Evolutionary conservation across 129 eudicot species (phyloP).

Genomic region (Flaveria brownii): DNA sequence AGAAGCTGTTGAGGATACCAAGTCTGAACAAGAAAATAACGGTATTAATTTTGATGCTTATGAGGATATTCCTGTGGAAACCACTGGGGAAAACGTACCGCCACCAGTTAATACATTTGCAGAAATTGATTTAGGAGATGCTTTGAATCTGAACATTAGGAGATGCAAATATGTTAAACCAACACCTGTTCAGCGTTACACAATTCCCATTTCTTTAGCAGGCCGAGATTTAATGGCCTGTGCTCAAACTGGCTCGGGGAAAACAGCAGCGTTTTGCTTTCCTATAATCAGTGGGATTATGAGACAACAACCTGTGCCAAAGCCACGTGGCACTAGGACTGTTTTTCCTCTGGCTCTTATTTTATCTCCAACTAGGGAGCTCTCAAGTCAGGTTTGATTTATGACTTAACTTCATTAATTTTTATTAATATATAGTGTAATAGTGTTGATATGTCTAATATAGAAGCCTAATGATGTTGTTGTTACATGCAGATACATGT

Average conservation of each 20-base stretch:
- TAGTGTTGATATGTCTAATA: constrained; percentile 13
- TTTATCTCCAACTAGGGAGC: constrained; percentile 81
- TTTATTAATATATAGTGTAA: not conserved
- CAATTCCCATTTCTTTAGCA: constrained; percentile 73
- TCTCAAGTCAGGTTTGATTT: constrained; percentile 63
- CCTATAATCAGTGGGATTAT: constrained; percentile 71
- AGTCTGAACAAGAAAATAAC: constrained; percentile 41
- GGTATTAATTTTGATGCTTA: constrained; percentile 61
- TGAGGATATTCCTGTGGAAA: constrained; percentile 72
- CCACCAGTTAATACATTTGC: constrained; percentile 62
- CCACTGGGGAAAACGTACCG: constrained; percentile 65
- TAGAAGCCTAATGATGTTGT: constrained; percentile 1
- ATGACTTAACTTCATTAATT: not conserved
- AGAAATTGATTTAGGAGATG: constrained; percentile 66
- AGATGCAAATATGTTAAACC: constrained; percentile 86
- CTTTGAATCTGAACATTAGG: constrained; percentile 61
- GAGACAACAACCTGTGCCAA: constrained; percentile 37
- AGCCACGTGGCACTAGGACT: constrained; percentile 36
- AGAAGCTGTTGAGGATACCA: constrained; percentile 49
- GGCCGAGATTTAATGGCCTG: constrained; percentile 92
- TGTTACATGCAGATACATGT: constrained; percentile 54
- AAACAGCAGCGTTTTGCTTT: constrained; percentile 88
- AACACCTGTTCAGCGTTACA: constrained; percentile 76
- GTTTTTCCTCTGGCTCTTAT: constrained; percentile 72
- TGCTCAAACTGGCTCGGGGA: constrained; percentile 91